These are phyloP conservation scores for Inga leiocalycina DNA, from an alignment of 306 rosid genomes.

Conservation along the genomic window DNA sequence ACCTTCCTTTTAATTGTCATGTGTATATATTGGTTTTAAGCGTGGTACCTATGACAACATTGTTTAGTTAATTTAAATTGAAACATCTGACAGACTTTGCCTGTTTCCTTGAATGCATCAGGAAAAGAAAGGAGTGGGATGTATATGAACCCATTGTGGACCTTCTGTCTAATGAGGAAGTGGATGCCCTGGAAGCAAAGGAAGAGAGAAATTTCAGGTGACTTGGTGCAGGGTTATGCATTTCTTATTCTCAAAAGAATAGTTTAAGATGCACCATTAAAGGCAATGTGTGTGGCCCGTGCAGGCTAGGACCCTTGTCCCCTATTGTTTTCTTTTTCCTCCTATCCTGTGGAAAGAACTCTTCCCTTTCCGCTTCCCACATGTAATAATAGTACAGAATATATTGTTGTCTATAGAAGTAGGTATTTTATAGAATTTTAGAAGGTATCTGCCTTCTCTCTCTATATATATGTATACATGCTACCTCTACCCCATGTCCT, in stretches of 20 bases:
- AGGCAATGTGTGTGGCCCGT: slow-evolving; percentile 5
- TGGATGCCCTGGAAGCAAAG: slow-evolving; percentile 92
- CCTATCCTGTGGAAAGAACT: not conserved
- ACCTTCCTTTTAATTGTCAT: slow-evolving; percentile 10
- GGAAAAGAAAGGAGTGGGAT: slow-evolving; percentile 99
- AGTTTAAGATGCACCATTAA: not conserved
- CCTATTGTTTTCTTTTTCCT: not conserved
- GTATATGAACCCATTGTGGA: slow-evolving; percentile 90
- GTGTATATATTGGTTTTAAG: not conserved
- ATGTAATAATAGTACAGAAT: not conserved
- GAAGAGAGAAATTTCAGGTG: slow-evolving; percentile 78
- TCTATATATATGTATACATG: no score
- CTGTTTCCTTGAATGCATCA: slow-evolving; percentile 49
- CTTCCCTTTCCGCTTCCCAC: not conserved
- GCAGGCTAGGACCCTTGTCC: not conserved
- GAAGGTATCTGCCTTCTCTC: not conserved
- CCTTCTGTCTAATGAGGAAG: slow-evolving; percentile 89
- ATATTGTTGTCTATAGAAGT: not conserved
- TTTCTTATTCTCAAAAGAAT: not conserved
- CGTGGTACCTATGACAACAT: not conserved
- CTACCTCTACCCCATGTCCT: no score
- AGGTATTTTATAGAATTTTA: not conserved
- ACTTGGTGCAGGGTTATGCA: slow-evolving; percentile 18
- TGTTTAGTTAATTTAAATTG: slow-evolving; percentile 11
- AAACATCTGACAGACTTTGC: slow-evolving; percentile 22